phyloP scores from a whole-genome alignment of 345 rosid genomes.

The Turnera subulata region DNA sequence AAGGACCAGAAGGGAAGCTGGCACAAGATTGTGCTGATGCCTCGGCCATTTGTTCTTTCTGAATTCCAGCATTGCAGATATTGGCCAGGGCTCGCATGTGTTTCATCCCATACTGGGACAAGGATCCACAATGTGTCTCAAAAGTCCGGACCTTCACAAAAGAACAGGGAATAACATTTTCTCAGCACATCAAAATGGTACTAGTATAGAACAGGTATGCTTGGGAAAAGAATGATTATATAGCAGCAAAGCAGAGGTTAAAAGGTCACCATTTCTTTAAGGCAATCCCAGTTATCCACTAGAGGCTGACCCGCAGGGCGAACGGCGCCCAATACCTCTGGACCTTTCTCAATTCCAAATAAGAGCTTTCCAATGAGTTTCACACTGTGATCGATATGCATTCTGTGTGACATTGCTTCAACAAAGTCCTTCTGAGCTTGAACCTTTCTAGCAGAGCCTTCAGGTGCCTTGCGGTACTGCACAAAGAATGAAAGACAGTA shows the following conservation, averaged over 20 bases:
- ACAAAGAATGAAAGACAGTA: slow-evolving; percentile 8
- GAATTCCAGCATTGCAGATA: slow-evolving; percentile 79
- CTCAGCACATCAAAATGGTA: not conserved
- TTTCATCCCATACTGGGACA: slow-evolving; percentile 93
- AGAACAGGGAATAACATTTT: not conserved
- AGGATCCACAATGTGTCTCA: slow-evolving; percentile 81
- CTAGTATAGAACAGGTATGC: not conserved
- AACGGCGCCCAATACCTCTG: slow-evolving; percentile 52
- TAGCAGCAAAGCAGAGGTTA: not conserved
- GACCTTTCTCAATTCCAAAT: slow-evolving; percentile 68
- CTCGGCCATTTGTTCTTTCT: slow-evolving; percentile 60
- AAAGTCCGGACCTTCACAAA: not conserved
- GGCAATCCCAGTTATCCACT: slow-evolving; percentile 95
- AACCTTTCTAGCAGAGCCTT: slow-evolving; percentile 66
- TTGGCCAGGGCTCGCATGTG: slow-evolving; percentile 92
- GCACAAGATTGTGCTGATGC: slow-evolving; percentile 90
- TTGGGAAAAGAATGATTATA: not conserved
- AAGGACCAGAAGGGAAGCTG: slow-evolving; percentile 54
- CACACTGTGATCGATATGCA: slow-evolving; percentile 79
- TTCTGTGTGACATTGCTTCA: slow-evolving; percentile 90
- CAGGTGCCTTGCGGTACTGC: slow-evolving; percentile 90
- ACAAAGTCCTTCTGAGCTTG: slow-evolving; percentile 77
- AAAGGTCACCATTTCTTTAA: slow-evolving; percentile 61
- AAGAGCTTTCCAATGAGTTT: slow-evolving; percentile 77
- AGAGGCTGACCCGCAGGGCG: slow-evolving; percentile 81